These are phyloP conservation scores for Penicillium angulare DNA, from an alignment of 495 filamentous ascomycete species.

Conservation along the genomic window DNA sequence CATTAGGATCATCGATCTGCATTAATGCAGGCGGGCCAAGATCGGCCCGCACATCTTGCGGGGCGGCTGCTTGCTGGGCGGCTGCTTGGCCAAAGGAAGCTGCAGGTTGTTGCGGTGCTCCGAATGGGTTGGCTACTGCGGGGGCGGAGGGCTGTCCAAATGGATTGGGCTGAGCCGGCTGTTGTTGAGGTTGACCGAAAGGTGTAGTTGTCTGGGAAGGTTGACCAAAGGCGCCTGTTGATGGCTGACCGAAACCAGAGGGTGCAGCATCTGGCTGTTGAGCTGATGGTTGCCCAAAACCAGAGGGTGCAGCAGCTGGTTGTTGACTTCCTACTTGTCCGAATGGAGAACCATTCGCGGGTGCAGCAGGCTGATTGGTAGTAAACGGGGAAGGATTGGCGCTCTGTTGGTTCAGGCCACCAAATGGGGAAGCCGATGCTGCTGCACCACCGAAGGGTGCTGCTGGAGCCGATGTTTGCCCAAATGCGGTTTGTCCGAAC, in stretches of 20 bases:
- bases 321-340: constrained; percentile 7
- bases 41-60: no score
- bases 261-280: constrained; percentile 13
- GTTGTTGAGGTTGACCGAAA: constrained; percentile 17
- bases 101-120: constrained; percentile 20
- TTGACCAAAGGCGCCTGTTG: constrained; percentile 27
- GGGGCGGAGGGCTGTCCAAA: constrained; percentile 41
- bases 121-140: constrained; percentile 5
- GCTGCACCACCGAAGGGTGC: constrained; percentile 3
- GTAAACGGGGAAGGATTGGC: background rate
- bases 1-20: constrained; percentile 27
- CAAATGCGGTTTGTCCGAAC: constrained; percentile 35
- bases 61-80: constrained; percentile 9
- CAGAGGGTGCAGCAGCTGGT: constrained; percentile 14
- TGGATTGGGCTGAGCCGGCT: constrained; percentile 8
- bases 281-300: constrained; percentile 18
- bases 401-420: constrained; percentile 1
- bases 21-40: constrained; percentile 33
- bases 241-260: constrained; percentile 17
- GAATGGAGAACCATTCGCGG: no score
- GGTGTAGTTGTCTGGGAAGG: constrained; percentile 14
- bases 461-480: constrained; percentile 29
- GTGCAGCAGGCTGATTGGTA: no score
- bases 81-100: constrained; percentile 31
- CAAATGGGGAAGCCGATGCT: constrained; percentile 9